Conservation (phyloP, 805 yeast genomes). For the Saturnispora hagleri region DNA sequence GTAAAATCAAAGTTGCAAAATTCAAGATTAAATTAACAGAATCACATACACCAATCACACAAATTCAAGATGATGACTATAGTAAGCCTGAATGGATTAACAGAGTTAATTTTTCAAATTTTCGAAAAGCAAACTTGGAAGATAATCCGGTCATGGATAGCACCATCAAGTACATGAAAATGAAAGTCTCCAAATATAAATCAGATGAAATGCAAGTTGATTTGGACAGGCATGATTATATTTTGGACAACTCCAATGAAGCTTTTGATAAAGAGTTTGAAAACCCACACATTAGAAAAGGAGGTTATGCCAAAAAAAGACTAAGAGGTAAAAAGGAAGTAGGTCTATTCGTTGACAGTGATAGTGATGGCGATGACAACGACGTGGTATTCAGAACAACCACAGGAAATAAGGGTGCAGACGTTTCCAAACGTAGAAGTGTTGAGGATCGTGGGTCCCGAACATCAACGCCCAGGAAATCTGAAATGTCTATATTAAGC, state of each 20-base stretch:
- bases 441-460: background rate
- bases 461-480: background rate
- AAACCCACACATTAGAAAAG: background rate
- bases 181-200: slow-evolving; percentile 13
- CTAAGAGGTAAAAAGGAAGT: background rate
- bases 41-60: background rate
- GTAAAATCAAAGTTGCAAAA: slow-evolving; percentile 9
- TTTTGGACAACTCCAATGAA: slow-evolving; percentile 7
- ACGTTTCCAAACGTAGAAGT: background rate
- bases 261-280: slow-evolving; percentile 2
- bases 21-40: slow-evolving; percentile 9
- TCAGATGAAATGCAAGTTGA: slow-evolving; percentile 10
- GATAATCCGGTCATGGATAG: slow-evolving; percentile 17
- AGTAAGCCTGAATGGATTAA: slow-evolving; percentile 14
- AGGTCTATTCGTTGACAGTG: slow-evolving; percentile 11
- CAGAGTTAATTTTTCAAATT: slow-evolving; percentile 15
- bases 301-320: background rate
- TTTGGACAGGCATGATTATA: slow-evolving; percentile 9
- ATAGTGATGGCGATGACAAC: slow-evolving; percentile 6
- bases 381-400: background rate
- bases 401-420: background rate
- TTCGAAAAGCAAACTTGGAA: slow-evolving; percentile 10
- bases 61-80: slow-evolving; percentile 1
- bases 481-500: background rate
- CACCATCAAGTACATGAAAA: slow-evolving; percentile 14